Conservation (phyloP, 2,329 filamentous ascomycete genomes). For the Samsoniella hepiali region DNA sequence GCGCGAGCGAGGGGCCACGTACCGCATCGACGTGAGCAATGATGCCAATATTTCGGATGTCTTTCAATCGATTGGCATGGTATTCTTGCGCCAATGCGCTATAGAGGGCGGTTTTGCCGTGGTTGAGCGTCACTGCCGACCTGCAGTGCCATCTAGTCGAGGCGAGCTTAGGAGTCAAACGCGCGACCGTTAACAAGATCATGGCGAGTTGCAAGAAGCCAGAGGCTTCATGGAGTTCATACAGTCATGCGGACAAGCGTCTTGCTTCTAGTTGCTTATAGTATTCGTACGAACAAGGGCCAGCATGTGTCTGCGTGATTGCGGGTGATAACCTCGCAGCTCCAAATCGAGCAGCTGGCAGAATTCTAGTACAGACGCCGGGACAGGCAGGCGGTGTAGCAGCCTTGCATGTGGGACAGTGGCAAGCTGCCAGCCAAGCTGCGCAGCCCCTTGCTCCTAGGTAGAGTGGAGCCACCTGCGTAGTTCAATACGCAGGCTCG, state of each 20-base stretch:
- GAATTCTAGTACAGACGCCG: neutral
- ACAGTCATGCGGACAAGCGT: neutral
- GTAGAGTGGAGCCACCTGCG: constrained; percentile 14
- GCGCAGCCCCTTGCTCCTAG: neutral
- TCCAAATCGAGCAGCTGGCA: constrained; percentile 3
- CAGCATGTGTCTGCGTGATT: neutral
- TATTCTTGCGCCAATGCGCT: constrained; percentile 20
- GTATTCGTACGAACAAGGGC: neutral
- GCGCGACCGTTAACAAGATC: neutral
- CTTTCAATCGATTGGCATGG: constrained; percentile 31
- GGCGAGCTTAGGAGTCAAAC: neutral
- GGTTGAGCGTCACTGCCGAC: neutral
- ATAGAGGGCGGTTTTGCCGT: constrained; percentile 12
- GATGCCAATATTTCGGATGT: constrained; percentile 92
- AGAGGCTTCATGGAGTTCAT: neutral
- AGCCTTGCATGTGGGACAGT: neutral
- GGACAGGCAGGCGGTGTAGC: constrained; percentile 12
- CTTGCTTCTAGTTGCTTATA: neutral
- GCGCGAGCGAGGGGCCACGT: constrained; percentile 27
- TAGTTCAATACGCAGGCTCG: constrained; percentile 8
- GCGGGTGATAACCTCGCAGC: neutral
- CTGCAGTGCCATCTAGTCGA: neutral
- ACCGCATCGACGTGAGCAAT: constrained; percentile 97
- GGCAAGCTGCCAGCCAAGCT: neutral
- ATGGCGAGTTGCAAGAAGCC: constrained; percentile 8